A percentile compares a stretch with the other conserved stretches of the same genome.
Conservation (phyloP, 805 yeast species). For the Priceomyces medius region DNA sequence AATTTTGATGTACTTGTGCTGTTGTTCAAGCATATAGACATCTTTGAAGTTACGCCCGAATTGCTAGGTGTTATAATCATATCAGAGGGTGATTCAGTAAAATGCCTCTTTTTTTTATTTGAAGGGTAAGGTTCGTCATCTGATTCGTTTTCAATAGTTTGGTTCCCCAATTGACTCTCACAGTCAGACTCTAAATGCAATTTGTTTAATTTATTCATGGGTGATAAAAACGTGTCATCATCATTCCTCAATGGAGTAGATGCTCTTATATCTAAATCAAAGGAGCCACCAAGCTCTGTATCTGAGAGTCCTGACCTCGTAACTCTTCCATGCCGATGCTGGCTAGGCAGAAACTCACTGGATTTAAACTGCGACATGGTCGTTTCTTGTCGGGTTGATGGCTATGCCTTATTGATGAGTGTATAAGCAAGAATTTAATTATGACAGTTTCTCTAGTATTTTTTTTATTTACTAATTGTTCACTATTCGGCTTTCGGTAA, state of each 20-base stretch:
- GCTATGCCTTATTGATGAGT: too few species aligned
- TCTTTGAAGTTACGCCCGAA: conserved; percentile 7
- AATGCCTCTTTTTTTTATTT: conserved; percentile 22
- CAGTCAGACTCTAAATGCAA: conserved; percentile 26
- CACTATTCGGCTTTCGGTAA: too few species aligned
- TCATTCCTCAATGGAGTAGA: conserved; percentile 10
- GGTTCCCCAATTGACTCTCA: conserved; percentile 22
- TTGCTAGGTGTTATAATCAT: conserved; percentile 24
- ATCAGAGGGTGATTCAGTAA: conserved; percentile 23
- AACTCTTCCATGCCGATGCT: neutral
- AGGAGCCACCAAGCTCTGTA: conserved; percentile 4
- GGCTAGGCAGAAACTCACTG: neutral
- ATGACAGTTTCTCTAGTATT: too few species aligned
- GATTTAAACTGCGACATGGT: neutral
- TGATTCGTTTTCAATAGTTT: conserved; percentile 24
- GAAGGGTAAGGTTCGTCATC: conserved; percentile 15
- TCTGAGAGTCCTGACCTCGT: neutral
- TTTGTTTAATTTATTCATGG: conserved; percentile 34
- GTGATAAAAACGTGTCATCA: conserved; percentile 26
- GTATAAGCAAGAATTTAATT: too few species aligned
- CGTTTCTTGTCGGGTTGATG: too few species aligned
- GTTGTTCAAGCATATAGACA: conserved; percentile 10
- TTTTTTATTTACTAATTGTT: too few species aligned
- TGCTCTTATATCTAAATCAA: conserved; percentile 11
- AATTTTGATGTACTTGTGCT: conserved; percentile 7